A percentile compares a stretch with the other conserved stretches of the same genome.
Evolutionary conservation across 495 filamentous ascomycete genomes (phyloP).

Genomic region (Penicillium pulvis): DNA sequence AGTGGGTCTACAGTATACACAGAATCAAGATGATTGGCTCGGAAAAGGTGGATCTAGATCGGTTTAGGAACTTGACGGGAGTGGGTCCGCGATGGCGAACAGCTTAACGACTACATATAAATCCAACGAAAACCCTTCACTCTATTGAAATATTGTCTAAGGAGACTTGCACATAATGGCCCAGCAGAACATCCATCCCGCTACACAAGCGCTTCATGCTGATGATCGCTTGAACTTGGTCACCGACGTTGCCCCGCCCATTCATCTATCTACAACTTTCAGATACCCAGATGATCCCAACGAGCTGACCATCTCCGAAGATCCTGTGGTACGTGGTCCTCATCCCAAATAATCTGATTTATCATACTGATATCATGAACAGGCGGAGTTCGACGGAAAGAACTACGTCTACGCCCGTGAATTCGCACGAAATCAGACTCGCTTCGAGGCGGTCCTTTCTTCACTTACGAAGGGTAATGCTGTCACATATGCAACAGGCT

Average conservation of each 20-base stretch:
- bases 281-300: conserved; percentile 69
- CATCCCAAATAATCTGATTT: background rate
- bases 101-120: conserved; percentile 2
- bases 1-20: background rate
- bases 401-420: conserved; percentile 72
- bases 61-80: conserved; percentile 32
- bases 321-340: conserved; percentile 27
- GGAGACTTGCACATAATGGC: conserved; percentile 15
- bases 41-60: background rate
- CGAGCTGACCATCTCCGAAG: conserved; percentile 46
- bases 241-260: conserved; percentile 73
- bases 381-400: conserved; percentile 34
- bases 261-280: conserved; percentile 84
- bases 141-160: background rate
- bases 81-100: conserved; percentile 17
- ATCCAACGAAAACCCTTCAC: background rate
- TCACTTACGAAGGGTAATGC: conserved; percentile 64
- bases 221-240: conserved; percentile 71
- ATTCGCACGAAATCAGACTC: conserved; percentile 68
- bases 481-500: conserved; percentile 75
- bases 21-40: no score
- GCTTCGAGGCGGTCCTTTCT: conserved; percentile 76
- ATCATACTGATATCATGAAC: background rate
- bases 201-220: conserved; percentile 60
- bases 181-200: conserved; percentile 18